These are phyloP conservation scores for Phialophora macrospora DNA, from an alignment of 2,329 filamentous ascomycete genomes.

Conservation along the genomic window DNA sequence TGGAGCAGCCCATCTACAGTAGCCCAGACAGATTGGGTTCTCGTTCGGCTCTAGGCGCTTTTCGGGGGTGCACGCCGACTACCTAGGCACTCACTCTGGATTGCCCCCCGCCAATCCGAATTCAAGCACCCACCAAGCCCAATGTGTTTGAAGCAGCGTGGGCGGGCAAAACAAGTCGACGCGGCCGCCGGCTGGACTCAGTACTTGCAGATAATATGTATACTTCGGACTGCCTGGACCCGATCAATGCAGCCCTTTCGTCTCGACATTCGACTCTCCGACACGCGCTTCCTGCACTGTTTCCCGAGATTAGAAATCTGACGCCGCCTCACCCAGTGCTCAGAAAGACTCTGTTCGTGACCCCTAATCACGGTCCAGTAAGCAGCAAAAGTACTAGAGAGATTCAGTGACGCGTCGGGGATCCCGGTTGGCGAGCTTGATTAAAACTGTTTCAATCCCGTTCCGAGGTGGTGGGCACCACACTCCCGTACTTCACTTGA, in stretches of 20 bases:
- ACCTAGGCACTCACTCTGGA: constrained; percentile 4
- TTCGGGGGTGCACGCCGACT: constrained; percentile 4
- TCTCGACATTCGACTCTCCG: background rate
- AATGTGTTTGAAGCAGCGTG: background rate
- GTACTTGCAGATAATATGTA: background rate
- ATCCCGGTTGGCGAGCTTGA: background rate
- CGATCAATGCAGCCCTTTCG: background rate
- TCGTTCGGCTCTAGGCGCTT: constrained; percentile 1
- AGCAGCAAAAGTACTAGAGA: constrained; percentile 11
- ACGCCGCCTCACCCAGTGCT: background rate
- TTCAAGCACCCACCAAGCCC: background rate
- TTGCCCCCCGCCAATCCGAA: constrained; percentile 1
- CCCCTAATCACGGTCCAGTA: constrained; percentile 2
- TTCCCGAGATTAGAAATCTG: background rate
- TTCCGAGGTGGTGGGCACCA: background rate
- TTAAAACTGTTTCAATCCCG: background rate
- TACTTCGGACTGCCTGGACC: background rate
- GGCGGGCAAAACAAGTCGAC: background rate
- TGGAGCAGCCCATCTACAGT: background rate
- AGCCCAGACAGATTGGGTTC: background rate
- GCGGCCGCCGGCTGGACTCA: too few relatives aligned
- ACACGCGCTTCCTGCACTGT: background rate
- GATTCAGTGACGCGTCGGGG: background rate
- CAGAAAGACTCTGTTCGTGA: background rate
- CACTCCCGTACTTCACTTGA: background rate